phyloP scores from a whole-genome alignment of 2,329 filamentous ascomycete species.

The Pseudopyrenochaeta lycopersici region DNA sequence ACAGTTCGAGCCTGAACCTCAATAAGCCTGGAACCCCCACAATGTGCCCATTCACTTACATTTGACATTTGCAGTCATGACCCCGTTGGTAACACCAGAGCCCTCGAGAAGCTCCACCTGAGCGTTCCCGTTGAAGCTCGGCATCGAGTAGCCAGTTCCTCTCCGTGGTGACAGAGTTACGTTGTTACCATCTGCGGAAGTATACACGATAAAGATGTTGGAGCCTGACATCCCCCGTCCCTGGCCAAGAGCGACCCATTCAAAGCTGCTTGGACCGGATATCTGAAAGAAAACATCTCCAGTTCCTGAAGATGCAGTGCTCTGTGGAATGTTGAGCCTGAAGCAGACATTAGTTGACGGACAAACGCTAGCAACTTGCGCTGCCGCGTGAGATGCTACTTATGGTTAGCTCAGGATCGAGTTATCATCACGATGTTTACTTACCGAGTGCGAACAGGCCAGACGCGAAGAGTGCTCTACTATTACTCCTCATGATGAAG shows the following conservation, averaged over 20 bases:
- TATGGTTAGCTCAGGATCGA: no score
- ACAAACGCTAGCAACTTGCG: conserved; percentile 43
- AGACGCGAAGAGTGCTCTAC: no score
- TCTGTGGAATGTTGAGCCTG: conserved; percentile 63
- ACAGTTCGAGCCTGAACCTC: conserved; percentile 58
- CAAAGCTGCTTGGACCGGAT: conserved; percentile 60
- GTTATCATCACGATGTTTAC: no score
- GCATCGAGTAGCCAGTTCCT: conserved; percentile 55
- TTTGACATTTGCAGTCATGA: conserved; percentile 65
- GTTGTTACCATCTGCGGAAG: conserved; percentile 59
- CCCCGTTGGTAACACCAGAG: conserved; percentile 60
- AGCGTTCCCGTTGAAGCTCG: conserved; percentile 53
- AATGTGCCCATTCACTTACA: conserved; percentile 48
- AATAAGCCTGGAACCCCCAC: not conserved
- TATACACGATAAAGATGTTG: conserved; percentile 69
- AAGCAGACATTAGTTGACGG: conserved; percentile 53
- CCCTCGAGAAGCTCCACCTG: conserved; percentile 62
- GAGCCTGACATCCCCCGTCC: conserved; percentile 62
- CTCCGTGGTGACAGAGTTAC: conserved; percentile 66
- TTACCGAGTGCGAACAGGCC: no score
- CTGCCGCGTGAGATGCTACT: conserved; percentile 38
- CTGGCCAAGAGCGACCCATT: conserved; percentile 66
- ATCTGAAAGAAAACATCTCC: conserved; percentile 69
- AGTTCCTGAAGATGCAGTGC: conserved; percentile 59
- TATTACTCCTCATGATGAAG: no score